Conservation (phyloP, 2,329 filamentous ascomycete species). For the Cyanodermella asteris region DNA sequence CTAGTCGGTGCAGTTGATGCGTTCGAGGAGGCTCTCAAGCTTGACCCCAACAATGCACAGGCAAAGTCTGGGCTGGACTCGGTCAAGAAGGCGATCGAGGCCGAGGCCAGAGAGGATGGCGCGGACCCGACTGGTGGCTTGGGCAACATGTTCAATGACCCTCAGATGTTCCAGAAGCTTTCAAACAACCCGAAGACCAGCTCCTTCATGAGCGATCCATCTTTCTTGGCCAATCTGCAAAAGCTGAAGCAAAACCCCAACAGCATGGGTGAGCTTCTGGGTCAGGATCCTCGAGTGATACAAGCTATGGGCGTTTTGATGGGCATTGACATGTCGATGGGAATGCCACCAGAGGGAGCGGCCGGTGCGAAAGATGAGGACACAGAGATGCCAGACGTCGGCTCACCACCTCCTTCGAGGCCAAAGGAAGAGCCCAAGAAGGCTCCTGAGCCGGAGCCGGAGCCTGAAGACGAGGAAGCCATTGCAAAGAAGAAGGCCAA, state of each 20-base stretch:
- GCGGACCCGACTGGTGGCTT: slow-evolving; percentile 52
- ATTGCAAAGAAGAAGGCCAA: slow-evolving; percentile 74
- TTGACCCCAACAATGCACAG: slow-evolving; percentile 77
- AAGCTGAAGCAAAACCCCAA: slow-evolving; percentile 61
- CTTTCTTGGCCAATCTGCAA: slow-evolving; percentile 82
- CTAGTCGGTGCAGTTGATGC: slow-evolving; percentile 69
- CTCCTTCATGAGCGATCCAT: slow-evolving; percentile 51
- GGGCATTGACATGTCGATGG: slow-evolving; percentile 76
- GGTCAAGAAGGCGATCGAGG: slow-evolving; percentile 72
- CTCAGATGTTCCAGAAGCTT: slow-evolving; percentile 72
- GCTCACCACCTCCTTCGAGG: no score
- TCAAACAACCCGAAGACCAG: slow-evolving; percentile 88
- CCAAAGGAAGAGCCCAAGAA: slow-evolving; percentile 24
- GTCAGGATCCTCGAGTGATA: slow-evolving; percentile 76
- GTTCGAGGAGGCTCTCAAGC: slow-evolving; percentile 83
- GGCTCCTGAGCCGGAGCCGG: slow-evolving; percentile 41
- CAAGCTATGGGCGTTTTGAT: slow-evolving; percentile 85
- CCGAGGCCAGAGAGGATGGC: slow-evolving; percentile 43
- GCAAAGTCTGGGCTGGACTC: slow-evolving; percentile 72
- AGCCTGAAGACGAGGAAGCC: slow-evolving; percentile 61
- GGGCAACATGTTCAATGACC: slow-evolving; percentile 88
- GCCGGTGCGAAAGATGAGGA: slow-evolving; percentile 38
- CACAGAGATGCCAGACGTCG: slow-evolving; percentile 50
- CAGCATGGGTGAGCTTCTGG: slow-evolving; percentile 57
- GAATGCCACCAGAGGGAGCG: slow-evolving; percentile 26